Evolutionary conservation across 768 basidiomycete genomes (phyloP), one percentile per base, ranked within the genome.

Genomic region (Tephrocybe sp.): DNA sequence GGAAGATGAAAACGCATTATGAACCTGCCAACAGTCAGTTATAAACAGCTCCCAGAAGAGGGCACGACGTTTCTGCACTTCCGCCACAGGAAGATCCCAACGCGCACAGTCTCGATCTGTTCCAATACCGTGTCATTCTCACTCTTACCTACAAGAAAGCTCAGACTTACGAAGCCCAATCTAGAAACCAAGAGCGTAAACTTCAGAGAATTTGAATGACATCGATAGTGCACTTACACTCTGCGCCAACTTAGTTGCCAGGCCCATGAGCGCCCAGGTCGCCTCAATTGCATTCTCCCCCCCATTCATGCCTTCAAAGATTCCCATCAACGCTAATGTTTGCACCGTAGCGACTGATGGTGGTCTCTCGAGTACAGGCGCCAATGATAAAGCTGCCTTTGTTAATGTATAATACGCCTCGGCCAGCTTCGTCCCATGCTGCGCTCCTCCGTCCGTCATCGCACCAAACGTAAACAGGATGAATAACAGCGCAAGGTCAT

Each of bases 1-100:
- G 15, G n/a, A 21, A 24, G 12, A 18, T 36, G 8, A 40, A 32
- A 42, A 15, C 38, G 17, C 30, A 51, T n/a, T n/a, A n/a, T n/a
- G n/a, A n/a, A 85, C 86, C 76, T 85, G 84, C 84, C 85, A 88
- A 54, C 82, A 81, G 62, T 88, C 86, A 0, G 85, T 84, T 56
- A 86, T 83, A 58, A 85, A 86, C 24, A 88, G 53, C 54, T 88
- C 86, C 86, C 86, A 88, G 58, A 88, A 88, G 20, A 88, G 63
- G 1, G 82, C 78, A 25, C 86, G 77, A 3, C 86, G 78, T 63
- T 86, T 86, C 68, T 88, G 85, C 4, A 87, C 83, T 59, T 86
- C 86, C 1, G 75, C 72, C 3, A 76, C 75, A 4, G 78, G 56
- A 17, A 88, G 64, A 32, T 80, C 78, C 84, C 85, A 88, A 25